Evolutionary conservation across 768 basidiomycete genomes (phyloP).

Genomic region (Asterophora lycoperdoides): DNA sequence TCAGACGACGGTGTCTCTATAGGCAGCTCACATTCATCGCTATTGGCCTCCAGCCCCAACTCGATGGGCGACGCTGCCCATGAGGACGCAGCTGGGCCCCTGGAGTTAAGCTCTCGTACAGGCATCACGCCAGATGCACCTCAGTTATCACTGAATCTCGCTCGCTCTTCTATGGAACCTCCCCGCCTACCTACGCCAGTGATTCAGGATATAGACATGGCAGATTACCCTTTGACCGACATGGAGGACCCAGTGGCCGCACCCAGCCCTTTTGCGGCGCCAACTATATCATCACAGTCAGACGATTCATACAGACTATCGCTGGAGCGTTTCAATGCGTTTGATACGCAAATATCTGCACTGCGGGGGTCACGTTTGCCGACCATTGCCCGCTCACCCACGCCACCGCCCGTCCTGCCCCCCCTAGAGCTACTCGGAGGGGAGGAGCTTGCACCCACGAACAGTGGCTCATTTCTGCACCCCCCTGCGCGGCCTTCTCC

Average conservation of each 20-base stretch:
- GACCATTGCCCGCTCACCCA: slow-evolving; percentile 18
- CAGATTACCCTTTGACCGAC: slow-evolving; percentile 32
- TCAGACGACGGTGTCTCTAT: slow-evolving; percentile 34
- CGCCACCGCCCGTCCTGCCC: slow-evolving; percentile 33
- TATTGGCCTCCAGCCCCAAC: slow-evolving; percentile 26
- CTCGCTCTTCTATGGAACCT: slow-evolving; percentile 22
- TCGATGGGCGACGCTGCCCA: slow-evolving; percentile 9
- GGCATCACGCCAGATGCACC: slow-evolving; percentile 16
- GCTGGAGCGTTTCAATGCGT: slow-evolving; percentile 49
- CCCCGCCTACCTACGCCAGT: slow-evolving; percentile 42
- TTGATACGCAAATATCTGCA: slow-evolving; percentile 49
- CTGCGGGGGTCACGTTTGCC: slow-evolving; percentile 38
- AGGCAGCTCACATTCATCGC: slow-evolving; percentile 34
- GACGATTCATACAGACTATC: slow-evolving; percentile 41
- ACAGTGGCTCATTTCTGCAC: slow-evolving; percentile 20
- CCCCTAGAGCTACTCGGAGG: slow-evolving; percentile 29
- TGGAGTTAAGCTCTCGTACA: slow-evolving; percentile 11
- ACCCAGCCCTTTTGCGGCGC: slow-evolving; percentile 3
- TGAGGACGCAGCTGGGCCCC: slow-evolving; percentile 5
- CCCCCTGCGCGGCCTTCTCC: slow-evolving; percentile 19
- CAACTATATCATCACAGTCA: slow-evolving; percentile 13
- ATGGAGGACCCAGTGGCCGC: slow-evolving; percentile 14
- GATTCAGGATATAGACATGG: slow-evolving; percentile 50
- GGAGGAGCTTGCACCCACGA: slow-evolving; percentile 12
- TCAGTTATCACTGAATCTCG: slow-evolving; percentile 16